Conservation (phyloP, 176 grass and related monocot species). For the Bothriochloa decipiens region DNA sequence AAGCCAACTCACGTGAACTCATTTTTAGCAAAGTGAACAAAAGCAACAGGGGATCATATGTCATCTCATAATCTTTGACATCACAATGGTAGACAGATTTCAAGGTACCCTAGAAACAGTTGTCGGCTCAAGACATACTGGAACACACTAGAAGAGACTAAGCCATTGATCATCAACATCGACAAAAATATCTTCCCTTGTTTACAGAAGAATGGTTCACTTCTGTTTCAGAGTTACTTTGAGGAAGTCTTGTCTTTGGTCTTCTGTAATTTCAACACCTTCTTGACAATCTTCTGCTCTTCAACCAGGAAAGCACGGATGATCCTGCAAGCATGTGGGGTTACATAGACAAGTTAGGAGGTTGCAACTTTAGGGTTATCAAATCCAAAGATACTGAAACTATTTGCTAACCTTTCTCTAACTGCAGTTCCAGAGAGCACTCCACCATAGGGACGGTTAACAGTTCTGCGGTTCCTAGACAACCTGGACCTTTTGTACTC, state of each 20-base stretch:
- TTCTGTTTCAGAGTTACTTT: slow-evolving; percentile 50
- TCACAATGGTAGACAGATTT: slow-evolving; percentile 39
- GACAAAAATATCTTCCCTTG: slow-evolving; percentile 62
- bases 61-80: slow-evolving; percentile 53
- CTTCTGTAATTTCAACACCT: slow-evolving; percentile 96
- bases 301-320: slow-evolving; percentile 91
- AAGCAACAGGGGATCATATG: slow-evolving; percentile 45
- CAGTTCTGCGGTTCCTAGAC: slow-evolving; percentile 65
- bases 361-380: background rate
- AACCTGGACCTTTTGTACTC: slow-evolving; percentile 74
- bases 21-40: slow-evolving; percentile 56
- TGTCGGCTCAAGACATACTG: slow-evolving; percentile 37
- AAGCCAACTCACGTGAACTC: slow-evolving; percentile 37
- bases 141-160: slow-evolving; percentile 58
- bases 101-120: slow-evolving; percentile 53
- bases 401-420: slow-evolving; percentile 55
- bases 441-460: slow-evolving; percentile 72
- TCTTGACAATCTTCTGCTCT: slow-evolving; percentile 99
- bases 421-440: slow-evolving; percentile 64
- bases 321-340: slow-evolving; percentile 50
- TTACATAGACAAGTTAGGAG: background rate
- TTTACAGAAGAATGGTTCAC: slow-evolving; percentile 43
- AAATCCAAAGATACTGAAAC: background rate
- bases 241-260: slow-evolving; percentile 70
- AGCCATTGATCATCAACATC: slow-evolving; percentile 56